These are phyloP conservation scores for Linnemannia exigua DNA, from an alignment of 192 early-diverging fungal species.

Conservation along the genomic window DNA sequence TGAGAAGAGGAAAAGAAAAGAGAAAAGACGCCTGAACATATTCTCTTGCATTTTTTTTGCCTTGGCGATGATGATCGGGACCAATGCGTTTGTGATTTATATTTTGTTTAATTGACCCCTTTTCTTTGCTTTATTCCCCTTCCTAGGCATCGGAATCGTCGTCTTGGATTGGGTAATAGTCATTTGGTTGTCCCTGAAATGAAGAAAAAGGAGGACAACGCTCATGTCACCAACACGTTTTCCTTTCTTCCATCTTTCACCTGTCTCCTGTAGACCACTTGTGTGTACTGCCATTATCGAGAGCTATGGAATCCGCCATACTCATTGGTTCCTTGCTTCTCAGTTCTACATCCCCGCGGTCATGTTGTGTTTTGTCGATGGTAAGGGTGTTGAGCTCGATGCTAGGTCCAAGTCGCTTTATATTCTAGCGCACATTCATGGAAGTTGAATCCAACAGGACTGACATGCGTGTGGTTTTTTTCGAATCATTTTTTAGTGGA, in stretches of 20 bases:
- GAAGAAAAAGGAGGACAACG: not conserved
- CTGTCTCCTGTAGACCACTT: constrained; percentile 17
- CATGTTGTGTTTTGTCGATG: constrained; percentile 37
- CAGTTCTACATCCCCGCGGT: constrained; percentile 39
- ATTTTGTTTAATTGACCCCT: not conserved
- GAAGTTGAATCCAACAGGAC: not conserved
- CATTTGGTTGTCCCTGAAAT: no score
- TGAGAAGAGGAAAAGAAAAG: not conserved
- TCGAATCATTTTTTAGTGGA: constrained; percentile 38
- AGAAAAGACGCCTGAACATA: no score
- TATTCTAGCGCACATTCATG: not conserved
- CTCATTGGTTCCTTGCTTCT: constrained; percentile 35
- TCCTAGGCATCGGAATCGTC: constrained; percentile 28
- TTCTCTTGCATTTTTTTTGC: not conserved
- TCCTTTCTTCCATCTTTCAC: not conserved
- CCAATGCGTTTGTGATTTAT: not conserved
- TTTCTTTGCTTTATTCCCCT: not conserved
- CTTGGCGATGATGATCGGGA: not conserved
- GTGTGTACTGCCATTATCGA: constrained; percentile 44
- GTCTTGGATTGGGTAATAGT: constrained; percentile 46
- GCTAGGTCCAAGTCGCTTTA: not conserved
- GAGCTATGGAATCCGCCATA: constrained; percentile 27
- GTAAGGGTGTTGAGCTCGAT: constrained; percentile 22
- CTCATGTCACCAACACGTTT: not conserved
- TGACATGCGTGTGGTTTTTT: not conserved